Base-by-base conservation (phyloP, 2,329 filamentous ascomycete species). In the Ascochyta clinopodiicola region DNA sequence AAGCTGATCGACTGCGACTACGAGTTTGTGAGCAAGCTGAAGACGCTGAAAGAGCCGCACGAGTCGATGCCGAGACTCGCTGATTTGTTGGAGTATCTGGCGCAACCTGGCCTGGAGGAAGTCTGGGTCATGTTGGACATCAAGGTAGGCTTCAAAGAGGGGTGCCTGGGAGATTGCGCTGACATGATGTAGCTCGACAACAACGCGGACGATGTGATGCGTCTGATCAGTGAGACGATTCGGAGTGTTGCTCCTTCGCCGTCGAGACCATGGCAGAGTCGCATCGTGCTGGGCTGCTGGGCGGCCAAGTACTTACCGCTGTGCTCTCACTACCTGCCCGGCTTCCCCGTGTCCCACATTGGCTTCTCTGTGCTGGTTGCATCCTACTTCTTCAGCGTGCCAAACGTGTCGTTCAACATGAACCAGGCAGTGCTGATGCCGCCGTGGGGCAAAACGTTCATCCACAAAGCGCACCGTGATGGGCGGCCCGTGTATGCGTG, bases 61-160 rank as follows among this genome's bases (percentile, higher is more conserved):
- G 83, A 90, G 71, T 80, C 82, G 1, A 88, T 98, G 86, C 87
- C 92, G 4, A 81, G 89, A 27, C 79, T 98, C 12, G 66, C 76
- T 21, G 93, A 97, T 67, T 77, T 97, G 48, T 79, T 97, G 8
- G 81, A 85, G 55, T 94, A 88, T 69, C 74, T 98, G 47, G 80
- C 84, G 0, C 79, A 84, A 61, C 87, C 87, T 0, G 88, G 81
- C 0, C 73, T 84, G 35, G 85, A 90, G 66, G 74, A 88, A 38
- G 80, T 93, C 9, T 96, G 93, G 93, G 67, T 95, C 6, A 75
- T 97, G 57, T 79, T 98, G 3, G 94, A 98, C 73, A 91, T 98
- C 73, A 98, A 97, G 81, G 88, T 91, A 74, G 39, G 36, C 29
- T n/a, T 34, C 24, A n/a, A n/a, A 13, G 42, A 19, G 22, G 21